Evolutionary conservation across 2,329 filamentous ascomycete genomes (phyloP).

Genomic region (Trichoderma atroviride): DNA sequence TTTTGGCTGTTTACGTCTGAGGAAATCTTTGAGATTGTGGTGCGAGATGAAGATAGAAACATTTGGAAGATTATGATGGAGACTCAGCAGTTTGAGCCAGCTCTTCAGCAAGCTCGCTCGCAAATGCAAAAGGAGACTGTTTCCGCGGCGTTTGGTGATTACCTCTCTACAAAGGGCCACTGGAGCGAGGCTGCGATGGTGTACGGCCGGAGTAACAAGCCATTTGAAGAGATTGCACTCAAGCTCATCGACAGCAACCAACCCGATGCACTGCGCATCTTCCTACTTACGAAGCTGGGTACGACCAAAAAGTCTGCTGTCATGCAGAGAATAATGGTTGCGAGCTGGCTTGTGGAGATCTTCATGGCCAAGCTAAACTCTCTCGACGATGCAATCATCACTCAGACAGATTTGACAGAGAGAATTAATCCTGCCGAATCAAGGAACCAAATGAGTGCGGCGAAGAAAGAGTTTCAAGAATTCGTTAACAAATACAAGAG

Average conservation of each 20-base stretch:
- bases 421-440: constrained; percentile 71
- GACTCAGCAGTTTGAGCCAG: constrained; percentile 83
- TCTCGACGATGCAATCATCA: constrained; percentile 90
- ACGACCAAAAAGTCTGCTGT: constrained; percentile 78
- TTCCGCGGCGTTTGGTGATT: constrained; percentile 88
- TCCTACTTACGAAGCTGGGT: constrained; percentile 80
- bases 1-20: constrained; percentile 93
- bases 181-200: constrained; percentile 85
- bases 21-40: constrained; percentile 92
- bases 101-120: constrained; percentile 81
- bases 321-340: constrained; percentile 96
- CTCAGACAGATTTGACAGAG: constrained; percentile 79
- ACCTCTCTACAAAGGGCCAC: constrained; percentile 77
- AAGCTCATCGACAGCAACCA: constrained; percentile 88
- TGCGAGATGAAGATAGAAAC: constrained; percentile 86
- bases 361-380: constrained; percentile 98
- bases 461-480: constrained; percentile 81
- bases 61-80: constrained; percentile 94
- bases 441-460: constrained; percentile 68
- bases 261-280: constrained; percentile 87
- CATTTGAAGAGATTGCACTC: constrained; percentile 93
- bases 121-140: constrained; percentile 85
- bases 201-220: constrained; percentile 94
- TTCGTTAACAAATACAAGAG: constrained; percentile 84
- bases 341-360: constrained; percentile 91